These are phyloP conservation scores for Pelargonium nanum DNA, from an alignment of 345 rosid species.

Conservation along the genomic window DNA sequence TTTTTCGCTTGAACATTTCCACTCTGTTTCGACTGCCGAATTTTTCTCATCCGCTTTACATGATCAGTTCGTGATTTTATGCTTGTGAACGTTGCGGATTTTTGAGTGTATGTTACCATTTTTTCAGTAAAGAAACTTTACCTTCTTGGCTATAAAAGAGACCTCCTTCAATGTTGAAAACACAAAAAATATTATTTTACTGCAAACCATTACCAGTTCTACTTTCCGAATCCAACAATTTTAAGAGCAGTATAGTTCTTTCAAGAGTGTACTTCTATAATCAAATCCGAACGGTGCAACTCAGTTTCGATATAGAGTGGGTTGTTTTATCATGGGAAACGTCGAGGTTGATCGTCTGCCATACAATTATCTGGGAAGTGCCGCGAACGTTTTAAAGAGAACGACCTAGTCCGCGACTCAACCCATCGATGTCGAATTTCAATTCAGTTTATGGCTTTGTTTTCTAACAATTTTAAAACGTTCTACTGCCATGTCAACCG, in stretches of 20 bases:
- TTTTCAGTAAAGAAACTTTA: not conserved
- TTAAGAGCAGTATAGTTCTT: not conserved
- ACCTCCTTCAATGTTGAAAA: not conserved
- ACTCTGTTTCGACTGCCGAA: too few species aligned
- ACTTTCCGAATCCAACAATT: not conserved
- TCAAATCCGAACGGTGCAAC: not conserved
- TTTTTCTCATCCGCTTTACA: too few species aligned
- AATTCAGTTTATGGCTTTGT: not conserved
- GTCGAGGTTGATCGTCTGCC: not conserved
- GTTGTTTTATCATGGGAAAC: too few species aligned
- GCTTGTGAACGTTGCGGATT: not conserved
- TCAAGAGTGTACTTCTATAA: not conserved
- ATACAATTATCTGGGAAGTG: not conserved
- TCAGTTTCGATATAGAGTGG: not conserved
- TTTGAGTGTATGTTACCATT: not conserved
- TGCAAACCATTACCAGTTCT: too few species aligned
- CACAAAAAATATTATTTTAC: too few species aligned
- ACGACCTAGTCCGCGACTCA: too few species aligned
- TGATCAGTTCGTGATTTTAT: not conserved
- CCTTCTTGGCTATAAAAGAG: not conserved
- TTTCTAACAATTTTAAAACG: not conserved
- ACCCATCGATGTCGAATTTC: not conserved
- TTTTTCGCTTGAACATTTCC: too few species aligned
- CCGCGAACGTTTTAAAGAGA: too few species aligned
- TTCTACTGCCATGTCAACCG: not conserved